Evolutionary conservation across 345 rosid species (phyloP), one percentile per base, ranked within the genome.

Genomic region (Eucalyptus curtisii): DNA sequence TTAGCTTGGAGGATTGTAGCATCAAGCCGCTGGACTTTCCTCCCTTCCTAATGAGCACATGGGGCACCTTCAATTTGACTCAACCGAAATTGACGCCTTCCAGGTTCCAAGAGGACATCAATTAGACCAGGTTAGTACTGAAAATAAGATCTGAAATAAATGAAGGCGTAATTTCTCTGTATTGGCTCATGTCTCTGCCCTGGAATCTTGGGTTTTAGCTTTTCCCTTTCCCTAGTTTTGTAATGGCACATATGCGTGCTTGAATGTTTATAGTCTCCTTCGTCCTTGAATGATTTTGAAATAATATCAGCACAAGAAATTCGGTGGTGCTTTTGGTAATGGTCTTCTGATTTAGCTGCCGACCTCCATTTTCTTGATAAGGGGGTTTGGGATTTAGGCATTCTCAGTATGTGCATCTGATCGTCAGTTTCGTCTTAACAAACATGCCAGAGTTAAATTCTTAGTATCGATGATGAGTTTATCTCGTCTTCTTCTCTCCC

Each of bases 41-140:
- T 2, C 9, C 3, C 14, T 45, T 71, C 79, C 22, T 86, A 49
- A 15, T 17, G 86, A 86, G 79, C 9, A 25, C 79, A 37, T 40
- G 86, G 76, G 86, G 27, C 80, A 6, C 64, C 90, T 10, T 82
- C 87, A 59, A 66, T n/a, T n/a, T 64, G 90, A 87, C 42, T 88
- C 49, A 7, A 19, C 22, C 6, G 13, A 44, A 53, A 13, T 42
- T 12, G 52, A 49, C n/a, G n/a, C 53, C 24, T 19, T 16, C 87
- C n/a, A 4, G 87, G 47, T 84, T 57, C 57, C 87, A 14, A 11
- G 33, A 49, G 10, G 31, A 5, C 9, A 20, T 33, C 44, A 3
- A 33, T 68, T 71, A 17, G 81, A 71, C 44, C 45, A 33, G 20
- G 81, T 17, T 71, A 71, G 81, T 10, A 40, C 81, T 71, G 81